Percentiles rank a stretch among this genome's conserved stretches.
Evolutionary conservation across 2,329 filamentous ascomycete species (phyloP).

Genomic region (Myotisia sp.): DNA sequence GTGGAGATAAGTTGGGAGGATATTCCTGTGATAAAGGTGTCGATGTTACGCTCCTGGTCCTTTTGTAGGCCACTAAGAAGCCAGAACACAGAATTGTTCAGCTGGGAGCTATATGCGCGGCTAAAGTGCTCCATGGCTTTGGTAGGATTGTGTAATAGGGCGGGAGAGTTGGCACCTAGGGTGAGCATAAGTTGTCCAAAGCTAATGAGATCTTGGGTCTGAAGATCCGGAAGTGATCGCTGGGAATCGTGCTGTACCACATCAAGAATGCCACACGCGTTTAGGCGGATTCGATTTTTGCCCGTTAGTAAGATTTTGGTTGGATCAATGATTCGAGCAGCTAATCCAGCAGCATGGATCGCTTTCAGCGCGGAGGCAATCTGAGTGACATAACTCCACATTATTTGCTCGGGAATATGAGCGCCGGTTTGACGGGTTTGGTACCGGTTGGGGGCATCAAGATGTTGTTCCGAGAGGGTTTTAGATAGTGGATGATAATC

Average conservation of each 20-base stretch:
- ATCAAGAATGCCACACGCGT: conserved; percentile 77
- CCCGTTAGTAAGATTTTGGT: conserved; percentile 83
- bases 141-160: conserved; percentile 47
- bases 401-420: conserved; percentile 53
- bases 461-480: conserved; percentile 70
- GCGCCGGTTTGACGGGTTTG: conserved; percentile 31
- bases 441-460: conserved; percentile 27
- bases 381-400: conserved; percentile 90
- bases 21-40: conserved; percentile 65
- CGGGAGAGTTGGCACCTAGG: conserved; percentile 55
- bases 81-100: conserved; percentile 71
- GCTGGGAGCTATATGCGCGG: conserved; percentile 59
- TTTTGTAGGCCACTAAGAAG: conserved; percentile 54
- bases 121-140: conserved; percentile 63
- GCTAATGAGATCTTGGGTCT: conserved; percentile 73
- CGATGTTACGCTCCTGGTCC: conserved; percentile 54
- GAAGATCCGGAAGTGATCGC: conserved; percentile 56
- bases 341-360: conserved; percentile 67
- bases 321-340: conserved; percentile 70
- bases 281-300: conserved; percentile 77
- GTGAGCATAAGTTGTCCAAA: conserved; percentile 76
- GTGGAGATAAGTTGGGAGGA: conserved; percentile 59
- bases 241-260: conserved; percentile 68
- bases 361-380: conserved; percentile 75
- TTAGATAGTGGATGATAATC: conserved; percentile 87